Evolutionary conservation across 1,284 basidiomycete species (phyloP).

Genomic region (Microbotryum silenes-acaulis): DNA sequence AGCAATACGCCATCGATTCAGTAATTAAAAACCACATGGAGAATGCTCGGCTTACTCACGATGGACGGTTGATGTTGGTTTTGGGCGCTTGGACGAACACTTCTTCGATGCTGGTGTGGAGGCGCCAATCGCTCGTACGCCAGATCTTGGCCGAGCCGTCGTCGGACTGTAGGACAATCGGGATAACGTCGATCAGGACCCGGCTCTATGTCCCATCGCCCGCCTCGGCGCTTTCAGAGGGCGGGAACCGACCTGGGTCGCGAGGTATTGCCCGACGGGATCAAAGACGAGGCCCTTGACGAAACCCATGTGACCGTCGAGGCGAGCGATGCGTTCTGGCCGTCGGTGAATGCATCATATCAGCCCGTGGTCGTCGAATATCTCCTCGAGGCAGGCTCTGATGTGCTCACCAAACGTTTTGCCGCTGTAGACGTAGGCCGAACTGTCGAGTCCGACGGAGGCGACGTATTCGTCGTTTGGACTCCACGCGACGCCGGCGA

Average conservation of each 20-base stretch:
- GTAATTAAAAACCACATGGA: not conserved
- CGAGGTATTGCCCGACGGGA: slow-evolving; percentile 90
- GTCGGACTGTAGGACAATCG: slow-evolving; percentile 63
- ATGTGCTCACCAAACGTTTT: slow-evolving; percentile 61
- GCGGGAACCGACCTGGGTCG: slow-evolving; percentile 51
- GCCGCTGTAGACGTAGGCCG: slow-evolving; percentile 88
- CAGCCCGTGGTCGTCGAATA: too few relatives aligned
- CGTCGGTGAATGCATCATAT: too few relatives aligned
- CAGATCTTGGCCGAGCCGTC: slow-evolving; percentile 95
- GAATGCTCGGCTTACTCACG: slow-evolving; percentile 48
- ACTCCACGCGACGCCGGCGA: slow-evolving; percentile 93
- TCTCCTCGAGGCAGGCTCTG: too few relatives aligned
- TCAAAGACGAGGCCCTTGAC: slow-evolving; percentile 99
- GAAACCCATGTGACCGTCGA: slow-evolving; percentile 88
- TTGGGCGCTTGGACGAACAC: slow-evolving; percentile 91
- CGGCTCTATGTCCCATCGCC: too few relatives aligned
- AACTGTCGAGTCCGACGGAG: slow-evolving; percentile 86
- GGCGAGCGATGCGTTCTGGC: slow-evolving; percentile 67
- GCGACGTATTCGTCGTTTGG: slow-evolving; percentile 84
- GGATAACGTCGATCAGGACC: not conserved
- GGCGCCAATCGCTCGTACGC: slow-evolving; percentile 83
- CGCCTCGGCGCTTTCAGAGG: too few relatives aligned
- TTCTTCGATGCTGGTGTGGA: slow-evolving; percentile 74
- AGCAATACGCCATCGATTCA: too few relatives aligned
- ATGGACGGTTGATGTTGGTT: slow-evolving; percentile 82